These are phyloP conservation scores for Botrytis deweyae DNA, from an alignment of 2,329 filamentous ascomycete genomes.

Conservation along the genomic window DNA sequence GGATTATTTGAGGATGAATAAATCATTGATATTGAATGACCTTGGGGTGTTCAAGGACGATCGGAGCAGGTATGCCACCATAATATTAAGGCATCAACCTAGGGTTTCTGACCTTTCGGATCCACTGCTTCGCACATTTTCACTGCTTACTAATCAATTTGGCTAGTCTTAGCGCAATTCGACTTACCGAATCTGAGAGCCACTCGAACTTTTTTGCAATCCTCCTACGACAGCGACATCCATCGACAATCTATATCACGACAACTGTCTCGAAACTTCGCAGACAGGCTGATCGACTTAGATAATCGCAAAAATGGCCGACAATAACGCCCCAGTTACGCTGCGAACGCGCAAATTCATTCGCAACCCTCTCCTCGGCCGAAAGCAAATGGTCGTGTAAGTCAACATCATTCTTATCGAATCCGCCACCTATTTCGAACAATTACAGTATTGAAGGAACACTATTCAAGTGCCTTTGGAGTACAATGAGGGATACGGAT, in stretches of 20 bases:
- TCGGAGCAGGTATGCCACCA: background rate
- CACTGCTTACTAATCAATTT: slow-evolving; percentile 27
- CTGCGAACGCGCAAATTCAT: slow-evolving; percentile 99
- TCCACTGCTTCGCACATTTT: slow-evolving; percentile 24
- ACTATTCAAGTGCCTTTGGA: background rate
- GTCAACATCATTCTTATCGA: slow-evolving; percentile 43
- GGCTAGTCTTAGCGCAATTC: slow-evolving; percentile 28
- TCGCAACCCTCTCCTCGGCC: slow-evolving; percentile 97
- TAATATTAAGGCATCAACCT: slow-evolving; percentile 25
- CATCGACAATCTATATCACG: slow-evolving; percentile 36
- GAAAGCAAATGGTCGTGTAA: slow-evolving; percentile 99
- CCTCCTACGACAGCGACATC: slow-evolving; percentile 34
- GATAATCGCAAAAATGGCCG: slow-evolving; percentile 76
- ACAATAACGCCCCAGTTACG: slow-evolving; percentile 73
- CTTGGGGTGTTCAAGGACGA: background rate
- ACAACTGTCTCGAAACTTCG: slow-evolving; percentile 36
- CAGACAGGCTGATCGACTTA: slow-evolving; percentile 36
- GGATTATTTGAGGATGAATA: slow-evolving; percentile 3
- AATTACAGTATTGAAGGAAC: background rate
- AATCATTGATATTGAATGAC: background rate
- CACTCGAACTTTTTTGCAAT: slow-evolving; percentile 27
- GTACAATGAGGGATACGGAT: slow-evolving; percentile 15
- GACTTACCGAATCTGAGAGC: slow-evolving; percentile 25
- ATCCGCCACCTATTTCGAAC: slow-evolving; percentile 24
- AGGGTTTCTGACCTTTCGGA: slow-evolving; percentile 27